Evolutionary conservation across 2,329 filamentous ascomycete genomes (phyloP).

Genomic region (Beauveria sp.): DNA sequence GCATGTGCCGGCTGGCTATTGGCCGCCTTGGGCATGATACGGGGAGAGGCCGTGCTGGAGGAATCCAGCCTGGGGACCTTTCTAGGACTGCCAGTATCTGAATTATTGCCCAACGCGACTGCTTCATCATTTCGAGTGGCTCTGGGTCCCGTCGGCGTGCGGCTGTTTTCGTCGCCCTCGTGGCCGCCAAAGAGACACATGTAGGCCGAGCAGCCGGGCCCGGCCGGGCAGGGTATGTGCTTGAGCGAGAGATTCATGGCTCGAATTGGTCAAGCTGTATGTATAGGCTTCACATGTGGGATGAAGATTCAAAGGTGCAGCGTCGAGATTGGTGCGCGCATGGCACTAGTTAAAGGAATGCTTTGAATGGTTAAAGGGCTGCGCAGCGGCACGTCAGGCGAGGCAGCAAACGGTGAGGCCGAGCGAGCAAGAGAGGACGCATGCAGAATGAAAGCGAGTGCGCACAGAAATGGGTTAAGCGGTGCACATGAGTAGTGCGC

Average conservation of each 20-base stretch:
- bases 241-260: constrained; percentile 36
- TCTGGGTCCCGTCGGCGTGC: neutral
- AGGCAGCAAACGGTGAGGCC: neutral
- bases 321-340: neutral
- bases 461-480: neutral
- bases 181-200: constrained; percentile 38
- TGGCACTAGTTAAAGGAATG: neutral
- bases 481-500: neutral
- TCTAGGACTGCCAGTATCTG: neutral
- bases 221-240: constrained; percentile 42
- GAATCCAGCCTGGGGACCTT: neutral
- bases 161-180: constrained; percentile 26
- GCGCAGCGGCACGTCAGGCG: neutral
- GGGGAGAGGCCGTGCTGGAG: neutral
- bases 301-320: neutral
- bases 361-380: neutral
- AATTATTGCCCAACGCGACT: neutral
- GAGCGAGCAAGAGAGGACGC: neutral
- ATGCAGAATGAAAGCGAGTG: neutral
- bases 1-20: neutral
- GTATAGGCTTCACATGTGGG: neutral
- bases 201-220: constrained; percentile 39
- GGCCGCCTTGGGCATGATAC: neutral
- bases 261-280: neutral
- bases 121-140: neutral